Base-by-base conservation (phyloP, 257 asterid genomes). In the Gentiana dahurica region DNA sequence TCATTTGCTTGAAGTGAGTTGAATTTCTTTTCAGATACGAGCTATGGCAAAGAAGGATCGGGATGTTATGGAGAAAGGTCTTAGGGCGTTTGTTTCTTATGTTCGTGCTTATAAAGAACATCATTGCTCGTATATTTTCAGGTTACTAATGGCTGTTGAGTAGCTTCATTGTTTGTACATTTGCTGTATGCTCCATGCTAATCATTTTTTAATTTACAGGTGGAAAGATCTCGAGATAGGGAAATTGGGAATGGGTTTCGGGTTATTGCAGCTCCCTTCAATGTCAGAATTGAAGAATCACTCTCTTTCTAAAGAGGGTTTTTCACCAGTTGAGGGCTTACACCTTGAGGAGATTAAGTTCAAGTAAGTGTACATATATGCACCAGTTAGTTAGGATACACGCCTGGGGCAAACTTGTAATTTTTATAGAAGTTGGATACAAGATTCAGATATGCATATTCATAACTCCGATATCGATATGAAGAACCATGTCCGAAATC, bases 221-320 rank as follows among this genome's bases (percentile, higher is more conserved):
- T 88, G 95, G 97, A 92, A 85, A 86, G 94, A 83, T 52, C 97
- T 92, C 65, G 97, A 92, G 75, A 83, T 92, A 61, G 99, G 99
- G 72, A 88, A 80, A 76, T 65, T 88, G 78, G 97, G 94, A 13
- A 92, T 85, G 95, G 98, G 95, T 61, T 85, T 65, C 68, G 97
- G 97, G 51, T 70, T 92, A 37, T 71, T 92, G 80, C 95, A 88
- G 77, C 95, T 88, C 60, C 97, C 99, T 55, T 60, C 93, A 0
- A 76, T 88, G 80, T 84, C 97, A 6, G 98, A 92, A 71, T 85
- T 88, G 61, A 92, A 83, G 74, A 80, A 78, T 68, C 72, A 84
- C 68, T 81, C 95, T 59, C 89, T 88, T 65, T 92, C 99, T 39
- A 80, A 79, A 0, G 68, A 81, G 69, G 95, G 94, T 55, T 92